Base-by-base conservation (phyloP, 2,329 filamentous ascomycete genomes). In the Didymosphaeria variabile region DNA sequence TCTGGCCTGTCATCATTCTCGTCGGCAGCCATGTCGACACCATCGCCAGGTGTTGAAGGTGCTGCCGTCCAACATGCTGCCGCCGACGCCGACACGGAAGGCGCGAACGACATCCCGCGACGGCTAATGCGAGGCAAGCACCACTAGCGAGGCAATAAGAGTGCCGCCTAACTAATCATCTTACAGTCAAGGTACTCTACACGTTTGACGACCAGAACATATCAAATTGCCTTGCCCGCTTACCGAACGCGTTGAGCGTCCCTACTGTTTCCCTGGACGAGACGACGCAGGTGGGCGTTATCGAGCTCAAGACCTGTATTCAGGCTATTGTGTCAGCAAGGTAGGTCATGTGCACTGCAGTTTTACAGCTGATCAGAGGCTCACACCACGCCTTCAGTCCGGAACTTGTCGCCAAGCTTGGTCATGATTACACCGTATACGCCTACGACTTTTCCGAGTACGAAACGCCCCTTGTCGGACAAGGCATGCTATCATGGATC, bases 371-470 rank as follows among this genome's bases (percentile, higher is more conserved):
- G 58, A 64, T 62, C 62, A 56, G 32, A 59, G 45, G 59, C 71
- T 72, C 64, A 72, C 69, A 44, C 29, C 26, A 26, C 56, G 51
- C 54, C 57, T 87, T 85, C 81, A 98, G 95, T 75, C 95, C 95
- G 40, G 95, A 99, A 80, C 86, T 99, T 49, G 83, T 93, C 50
- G 87, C 88, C 74, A 83, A 90, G 83, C 76, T 90, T 62, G 85
- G 90, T 80, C 81, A 87, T 78, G 94, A 99, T 80, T 99, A 95
- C 80, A 95, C 93, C n/a, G 89, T 99, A 59, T 99, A 99, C 79
- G 93, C 94, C 32, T 92, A 93, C 81, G 95, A 99, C 79, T 98
- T 94, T 78, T 97, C 95, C 13, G 95, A 99, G 80, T 91, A 92
- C 66, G 94, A 97, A 74, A 92, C 90, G 19, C 95, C 96, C 56